Percentiles rank a stretch among this genome's conserved stretches.
Evolutionary conservation across 768 basidiomycete genomes (phyloP).

Genomic region (Panaeolus papilionaceus): DNA sequence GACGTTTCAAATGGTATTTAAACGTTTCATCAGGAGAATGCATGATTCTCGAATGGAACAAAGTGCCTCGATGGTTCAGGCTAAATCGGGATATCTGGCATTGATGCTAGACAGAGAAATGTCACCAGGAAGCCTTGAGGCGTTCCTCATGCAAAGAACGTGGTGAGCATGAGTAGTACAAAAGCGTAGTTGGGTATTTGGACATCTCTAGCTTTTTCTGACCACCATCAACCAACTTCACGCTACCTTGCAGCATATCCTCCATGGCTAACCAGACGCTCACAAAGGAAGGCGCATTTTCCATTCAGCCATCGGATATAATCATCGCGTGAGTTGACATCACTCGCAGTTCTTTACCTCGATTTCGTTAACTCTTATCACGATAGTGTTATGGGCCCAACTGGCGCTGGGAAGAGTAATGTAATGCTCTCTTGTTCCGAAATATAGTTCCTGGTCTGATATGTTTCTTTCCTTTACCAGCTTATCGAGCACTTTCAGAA

Average conservation of each 20-base stretch:
- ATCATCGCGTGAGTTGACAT: conserved; percentile 29
- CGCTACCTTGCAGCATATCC: not conserved
- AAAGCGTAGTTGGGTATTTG: not conserved
- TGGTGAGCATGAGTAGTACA: not conserved
- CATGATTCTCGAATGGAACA: not conserved
- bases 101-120: not conserved
- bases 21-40: not conserved
- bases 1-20: not conserved
- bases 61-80: not conserved
- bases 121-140: not conserved
- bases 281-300: not conserved
- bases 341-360: not conserved
- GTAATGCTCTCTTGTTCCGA: conserved; percentile 23
- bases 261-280: not conserved
- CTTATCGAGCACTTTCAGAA: conserved; percentile 31
- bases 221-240: not conserved
- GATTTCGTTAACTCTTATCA: not conserved
- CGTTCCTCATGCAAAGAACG: not conserved
- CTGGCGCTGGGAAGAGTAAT: conserved; percentile 37
- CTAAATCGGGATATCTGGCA: not conserved
- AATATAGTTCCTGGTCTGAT: not conserved
- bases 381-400: conserved; percentile 35
- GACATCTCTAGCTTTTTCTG: too few relatives aligned
- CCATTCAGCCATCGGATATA: conserved; percentile 21
- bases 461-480: conserved; percentile 21